phyloP scores from a whole-genome alignment of 345 rosid genomes.

The Turnera subulata region DNA sequence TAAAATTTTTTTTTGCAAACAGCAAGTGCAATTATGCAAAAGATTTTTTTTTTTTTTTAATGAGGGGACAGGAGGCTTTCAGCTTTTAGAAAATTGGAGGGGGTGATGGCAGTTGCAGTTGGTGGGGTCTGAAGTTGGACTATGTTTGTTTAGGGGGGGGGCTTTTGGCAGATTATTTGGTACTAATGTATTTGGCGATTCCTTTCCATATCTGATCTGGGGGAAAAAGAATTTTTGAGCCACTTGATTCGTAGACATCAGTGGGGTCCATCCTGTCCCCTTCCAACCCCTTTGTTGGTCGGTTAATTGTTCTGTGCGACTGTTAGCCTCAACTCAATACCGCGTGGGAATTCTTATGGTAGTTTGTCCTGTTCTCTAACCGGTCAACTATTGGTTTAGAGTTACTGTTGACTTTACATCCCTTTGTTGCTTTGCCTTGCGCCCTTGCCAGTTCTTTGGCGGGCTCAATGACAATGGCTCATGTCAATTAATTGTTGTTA shows the following conservation, averaged over 20 bases:
- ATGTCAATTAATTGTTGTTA: background rate
- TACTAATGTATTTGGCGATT: background rate
- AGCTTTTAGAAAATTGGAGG: constrained; percentile 6
- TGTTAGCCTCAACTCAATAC: background rate
- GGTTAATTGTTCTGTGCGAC: background rate
- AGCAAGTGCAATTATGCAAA: too few species aligned
- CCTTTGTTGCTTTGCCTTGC: background rate
- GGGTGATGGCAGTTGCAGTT: constrained; percentile 13
- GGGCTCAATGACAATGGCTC: background rate
- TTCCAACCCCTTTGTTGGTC: constrained; percentile 39
- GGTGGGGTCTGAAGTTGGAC: background rate
- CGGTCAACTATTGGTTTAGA: background rate
- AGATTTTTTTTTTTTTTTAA: too few species aligned
- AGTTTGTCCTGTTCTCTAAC: background rate
- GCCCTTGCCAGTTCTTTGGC: background rate
- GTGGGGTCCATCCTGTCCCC: constrained; percentile 32
- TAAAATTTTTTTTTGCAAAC: too few species aligned
- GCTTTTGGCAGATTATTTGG: background rate
- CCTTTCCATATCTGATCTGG: background rate
- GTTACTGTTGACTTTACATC: background rate
- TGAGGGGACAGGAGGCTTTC: too few species aligned
- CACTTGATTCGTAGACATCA: constrained; percentile 13
- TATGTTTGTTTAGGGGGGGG: background rate
- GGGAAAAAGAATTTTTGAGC: constrained; percentile 16
- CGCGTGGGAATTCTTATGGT: background rate